phyloP scores from a whole-genome alignment of 192 early-diverging fungal species.

The Backusella parvicylindrica region DNA sequence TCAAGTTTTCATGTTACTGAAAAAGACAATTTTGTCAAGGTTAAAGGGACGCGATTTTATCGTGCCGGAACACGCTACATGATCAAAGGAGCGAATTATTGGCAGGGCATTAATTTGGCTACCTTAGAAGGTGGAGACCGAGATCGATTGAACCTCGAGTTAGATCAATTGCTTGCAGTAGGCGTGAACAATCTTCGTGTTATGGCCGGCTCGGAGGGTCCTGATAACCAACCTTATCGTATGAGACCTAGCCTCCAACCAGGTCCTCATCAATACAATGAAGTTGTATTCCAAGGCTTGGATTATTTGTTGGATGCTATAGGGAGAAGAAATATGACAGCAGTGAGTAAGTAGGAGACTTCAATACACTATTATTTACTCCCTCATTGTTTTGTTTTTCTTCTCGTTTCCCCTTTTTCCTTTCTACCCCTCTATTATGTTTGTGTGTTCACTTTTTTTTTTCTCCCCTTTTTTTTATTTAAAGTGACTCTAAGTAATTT shows the following conservation, averaged over 20 bases:
- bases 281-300: slow-evolving; percentile 53
- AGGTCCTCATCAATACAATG: slow-evolving; percentile 50
- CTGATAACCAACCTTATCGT: slow-evolving; percentile 47
- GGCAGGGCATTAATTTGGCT: slow-evolving; percentile 73
- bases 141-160: slow-evolving; percentile 49
- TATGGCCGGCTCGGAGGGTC: slow-evolving; percentile 62
- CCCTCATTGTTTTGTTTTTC: not conserved
- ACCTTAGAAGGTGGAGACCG: slow-evolving; percentile 44
- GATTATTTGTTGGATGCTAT: slow-evolving; percentile 62
- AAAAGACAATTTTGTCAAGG: slow-evolving; percentile 36
- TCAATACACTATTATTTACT: not conserved
- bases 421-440: not conserved
- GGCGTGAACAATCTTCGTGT: slow-evolving; percentile 64
- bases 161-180: slow-evolving; percentile 33
- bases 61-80: slow-evolving; percentile 30
- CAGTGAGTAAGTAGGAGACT: slow-evolving; percentile 32
- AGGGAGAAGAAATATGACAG: slow-evolving; percentile 50
- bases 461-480: not conserved
- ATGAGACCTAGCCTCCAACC: slow-evolving; percentile 58
- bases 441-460: not conserved
- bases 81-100: slow-evolving; percentile 64
- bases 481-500: slow-evolving; percentile 53
- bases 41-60: slow-evolving; percentile 37
- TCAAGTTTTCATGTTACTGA: not conserved
- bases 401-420: not conserved